Base-by-base conservation (phyloP, 2,329 filamentous ascomycete species). In the Talaromyces pinophilus region DNA sequence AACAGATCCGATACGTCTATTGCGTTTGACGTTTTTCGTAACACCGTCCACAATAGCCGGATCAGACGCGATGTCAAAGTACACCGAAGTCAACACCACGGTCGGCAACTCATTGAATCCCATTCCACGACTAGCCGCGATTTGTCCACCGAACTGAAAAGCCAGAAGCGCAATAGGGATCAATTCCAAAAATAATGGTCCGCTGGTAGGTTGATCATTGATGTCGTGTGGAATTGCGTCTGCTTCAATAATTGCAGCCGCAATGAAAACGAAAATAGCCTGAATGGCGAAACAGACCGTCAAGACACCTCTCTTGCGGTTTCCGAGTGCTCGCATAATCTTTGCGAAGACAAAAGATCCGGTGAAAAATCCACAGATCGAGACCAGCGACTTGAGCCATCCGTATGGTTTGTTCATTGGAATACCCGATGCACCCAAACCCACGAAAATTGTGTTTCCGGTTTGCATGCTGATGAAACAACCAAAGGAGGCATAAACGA, bases 381-480 rank as follows among this genome's bases (percentile, higher is more conserved):
- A 80, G 40, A 78, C 71, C 35, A 82, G 75, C 17, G 80, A 81
- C 64, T 82, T 82, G 40, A 81, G 72, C 77, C 80, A 82, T 64
- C 79, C 78, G 72, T 77, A 81, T 11, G 75, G 73, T 63, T 79
- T 78, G 44, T 70, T 76, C 52, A 65, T 63, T 8, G 80, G 79
- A 63, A 78, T 78, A 38, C 76, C 75, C 5, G 79, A 78, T 28
- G 81, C 76, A 42, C 81, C 81, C 5, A 82, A 78, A 22, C 79
- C 81, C 60, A 82, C 76, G 74, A 82, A 82, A 67, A 82, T 75
- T 35, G 81, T 82, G 69, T 82, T 77, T 81, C 81, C 81, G 2
- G 81, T 82, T 68, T 82, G 81, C 80, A 82, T 82, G 62, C 78
- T 79, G 48, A 82, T 72, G 72, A 82, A 82, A 67, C 80, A 82